Base-by-base conservation (phyloP, 2,329 filamentous ascomycete species). In the Capronia coronata region DNA sequence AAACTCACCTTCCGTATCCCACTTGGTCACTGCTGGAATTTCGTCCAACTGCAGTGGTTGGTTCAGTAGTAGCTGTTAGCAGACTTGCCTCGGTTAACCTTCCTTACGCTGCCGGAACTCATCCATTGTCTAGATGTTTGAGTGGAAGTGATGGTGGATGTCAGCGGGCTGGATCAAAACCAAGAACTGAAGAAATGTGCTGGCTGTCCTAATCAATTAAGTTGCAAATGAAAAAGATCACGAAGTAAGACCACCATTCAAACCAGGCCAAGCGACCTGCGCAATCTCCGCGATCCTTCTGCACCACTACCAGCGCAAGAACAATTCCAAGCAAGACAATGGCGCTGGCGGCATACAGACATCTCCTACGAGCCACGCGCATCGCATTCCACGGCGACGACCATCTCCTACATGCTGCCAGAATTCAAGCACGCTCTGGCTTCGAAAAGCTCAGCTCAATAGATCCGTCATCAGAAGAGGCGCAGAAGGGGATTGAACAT, bases 311-410 rank as follows among this genome's bases (percentile, higher is more conserved):
- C 19, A 13, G 23, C n/a, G 25, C 18, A n/a, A n/a, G n/a, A 25
- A 19, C 41, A 43, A 41, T 41, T 34, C 16, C 30, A 11, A 3
- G n/a, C n/a, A n/a, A 37, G 46, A 13, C 30, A 22, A 60, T 89
- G 74, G 86, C 87, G 13, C 71, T 88, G 48, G 74, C 78, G 63
- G 88, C 87, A 30, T 97, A 96, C 71, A 77, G 89, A 63, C 76
- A 84, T 59, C 73, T 97, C 35, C 75, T 94, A 61, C 88, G 91
- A 55, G 86, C 90, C 18, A 82, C 87, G 27, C 77, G 82, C 57
- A 75, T 94, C 57, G 89, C 90, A 52, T 98, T 98, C 65, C 74
- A 84, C 72, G 89, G 84, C 62, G 91, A 97, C 64, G 61, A 71
- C 22, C 72, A 71, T 21, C 75, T 86, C 32, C 77, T 96, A 25